Evolutionary conservation across 75 land plant genomes (phyloP).

Genomic region (Adiantum capillusveneris): DNA sequence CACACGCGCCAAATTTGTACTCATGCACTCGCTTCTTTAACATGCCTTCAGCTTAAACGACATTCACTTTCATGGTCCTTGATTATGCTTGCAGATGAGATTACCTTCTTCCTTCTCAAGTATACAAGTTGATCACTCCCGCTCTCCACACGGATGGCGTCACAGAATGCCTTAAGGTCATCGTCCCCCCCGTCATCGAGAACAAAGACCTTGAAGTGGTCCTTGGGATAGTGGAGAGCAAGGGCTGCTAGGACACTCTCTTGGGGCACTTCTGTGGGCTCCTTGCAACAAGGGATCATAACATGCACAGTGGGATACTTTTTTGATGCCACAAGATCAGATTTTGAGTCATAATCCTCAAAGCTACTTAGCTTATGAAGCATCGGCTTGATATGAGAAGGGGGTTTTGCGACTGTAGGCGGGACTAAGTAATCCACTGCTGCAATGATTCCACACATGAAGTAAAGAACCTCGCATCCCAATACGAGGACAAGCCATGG

Average conservation of each 20-base stretch:
- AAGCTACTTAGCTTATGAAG: neutral
- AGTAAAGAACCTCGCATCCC: slow-evolving; percentile 14
- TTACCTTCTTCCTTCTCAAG: slow-evolving; percentile 15
- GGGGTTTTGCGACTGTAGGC: neutral
- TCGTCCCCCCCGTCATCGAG: slow-evolving; percentile 31
- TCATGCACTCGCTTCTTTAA: no score
- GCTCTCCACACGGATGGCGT: slow-evolving; percentile 6
- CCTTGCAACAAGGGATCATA: slow-evolving; percentile 26
- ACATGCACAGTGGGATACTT: slow-evolving; percentile 17
- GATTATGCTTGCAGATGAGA: neutral
- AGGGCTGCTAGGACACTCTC: slow-evolving; percentile 20
- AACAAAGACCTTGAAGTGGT: slow-evolving; percentile 12
- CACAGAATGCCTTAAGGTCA: slow-evolving; percentile 15
- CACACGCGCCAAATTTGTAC: no score
- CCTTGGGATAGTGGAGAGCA: slow-evolving; percentile 17
- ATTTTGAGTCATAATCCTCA: neutral
- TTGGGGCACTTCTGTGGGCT: slow-evolving; percentile 24
- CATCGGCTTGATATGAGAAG: no score
- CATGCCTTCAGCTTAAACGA: no score
- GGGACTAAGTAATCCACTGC: slow-evolving; percentile 18
- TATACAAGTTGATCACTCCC: slow-evolving; percentile 5
- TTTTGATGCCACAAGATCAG: slow-evolving; percentile 8
- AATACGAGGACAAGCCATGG: slow-evolving; percentile 14
- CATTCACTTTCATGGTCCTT: neutral
- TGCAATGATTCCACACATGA: slow-evolving; percentile 1